These are phyloP conservation scores for Penicillium riverlandense DNA, from an alignment of 495 filamentous ascomycete species.

Conservation along the genomic window DNA sequence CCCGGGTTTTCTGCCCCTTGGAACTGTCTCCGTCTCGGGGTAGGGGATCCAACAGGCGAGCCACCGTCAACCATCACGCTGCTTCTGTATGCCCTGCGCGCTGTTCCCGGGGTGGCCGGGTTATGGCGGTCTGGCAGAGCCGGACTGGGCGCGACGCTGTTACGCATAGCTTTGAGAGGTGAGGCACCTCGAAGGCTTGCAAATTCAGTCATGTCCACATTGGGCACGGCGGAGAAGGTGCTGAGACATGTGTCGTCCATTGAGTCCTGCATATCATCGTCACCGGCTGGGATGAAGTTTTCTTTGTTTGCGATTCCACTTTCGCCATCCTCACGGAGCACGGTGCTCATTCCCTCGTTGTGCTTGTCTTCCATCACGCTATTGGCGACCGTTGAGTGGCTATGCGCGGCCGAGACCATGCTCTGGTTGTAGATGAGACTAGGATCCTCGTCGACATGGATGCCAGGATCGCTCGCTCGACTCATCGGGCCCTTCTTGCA, in stretches of 20 bases:
- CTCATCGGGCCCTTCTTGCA: slow-evolving; percentile 26
- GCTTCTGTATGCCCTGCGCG: slow-evolving; percentile 21
- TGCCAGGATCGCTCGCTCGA: slow-evolving; percentile 17
- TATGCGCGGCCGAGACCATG: slow-evolving; percentile 9
- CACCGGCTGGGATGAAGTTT: slow-evolving; percentile 13
- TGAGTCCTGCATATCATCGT: slow-evolving; percentile 25
- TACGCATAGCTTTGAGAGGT: slow-evolving; percentile 38
- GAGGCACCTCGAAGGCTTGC: slow-evolving; percentile 58
- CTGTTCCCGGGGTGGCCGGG: slow-evolving; percentile 29
- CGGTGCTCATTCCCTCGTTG: slow-evolving; percentile 41
- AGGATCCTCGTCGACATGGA: slow-evolving; percentile 25
- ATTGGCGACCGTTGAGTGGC: slow-evolving; percentile 19
- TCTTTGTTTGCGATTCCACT: slow-evolving; percentile 10
- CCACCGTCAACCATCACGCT: slow-evolving; percentile 26
- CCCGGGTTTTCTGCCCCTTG: slow-evolving; percentile 39
- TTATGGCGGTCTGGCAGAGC: slow-evolving; percentile 12
- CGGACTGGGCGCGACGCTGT: slow-evolving; percentile 25
- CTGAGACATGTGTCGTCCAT: slow-evolving; percentile 81
- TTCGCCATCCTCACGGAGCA: slow-evolving; percentile 24
- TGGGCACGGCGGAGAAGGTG: slow-evolving; percentile 74
- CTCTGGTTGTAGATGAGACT: slow-evolving; percentile 19
- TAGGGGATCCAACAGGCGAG: slow-evolving; percentile 47
- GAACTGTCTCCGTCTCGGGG: slow-evolving; percentile 52
- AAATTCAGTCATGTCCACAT: slow-evolving; percentile 70
- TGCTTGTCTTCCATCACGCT: slow-evolving; percentile 34